Evolutionary conservation across 306 rosid species (phyloP).

Genomic region (Myrica gale): DNA sequence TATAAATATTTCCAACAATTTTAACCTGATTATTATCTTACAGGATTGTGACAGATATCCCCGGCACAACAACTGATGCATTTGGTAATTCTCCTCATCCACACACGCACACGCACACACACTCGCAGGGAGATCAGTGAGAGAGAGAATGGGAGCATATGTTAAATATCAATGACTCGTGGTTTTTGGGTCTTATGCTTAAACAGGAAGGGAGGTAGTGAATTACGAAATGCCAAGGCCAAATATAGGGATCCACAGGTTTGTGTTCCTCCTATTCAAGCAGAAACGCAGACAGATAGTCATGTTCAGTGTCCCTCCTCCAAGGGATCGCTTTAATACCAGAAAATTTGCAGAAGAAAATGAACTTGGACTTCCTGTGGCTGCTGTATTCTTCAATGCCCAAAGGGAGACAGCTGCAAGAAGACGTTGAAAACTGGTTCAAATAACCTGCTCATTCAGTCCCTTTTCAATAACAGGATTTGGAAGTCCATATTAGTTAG

Average conservation of each 20-base stretch:
- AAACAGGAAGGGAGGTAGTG: slow-evolving; percentile 65
- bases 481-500: neutral
- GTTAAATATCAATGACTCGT: neutral
- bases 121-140: neutral
- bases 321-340: slow-evolving; percentile 61
- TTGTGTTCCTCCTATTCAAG: slow-evolving; percentile 71
- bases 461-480: neutral
- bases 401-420: slow-evolving; percentile 87
- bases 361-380: slow-evolving; percentile 74
- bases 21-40: slow-evolving; percentile 7
- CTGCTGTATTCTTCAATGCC: slow-evolving; percentile 86
- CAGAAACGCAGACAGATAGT: slow-evolving; percentile 60
- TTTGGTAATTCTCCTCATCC: slow-evolving; percentile 52
- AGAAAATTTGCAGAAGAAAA: slow-evolving; percentile 58
- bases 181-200: no score
- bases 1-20: neutral
- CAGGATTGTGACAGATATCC: slow-evolving; percentile 92
- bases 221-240: slow-evolving; percentile 78
- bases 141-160: neutral
- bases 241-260: slow-evolving; percentile 86
- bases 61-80: slow-evolving; percentile 82
- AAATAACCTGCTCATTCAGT: neutral
- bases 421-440: slow-evolving; percentile 46
- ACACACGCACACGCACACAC: neutral
- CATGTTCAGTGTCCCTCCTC: slow-evolving; percentile 37